Evolutionary conservation across 768 basidiomycete genomes (phyloP).

Genomic region (Amanita subjunquillea): DNA sequence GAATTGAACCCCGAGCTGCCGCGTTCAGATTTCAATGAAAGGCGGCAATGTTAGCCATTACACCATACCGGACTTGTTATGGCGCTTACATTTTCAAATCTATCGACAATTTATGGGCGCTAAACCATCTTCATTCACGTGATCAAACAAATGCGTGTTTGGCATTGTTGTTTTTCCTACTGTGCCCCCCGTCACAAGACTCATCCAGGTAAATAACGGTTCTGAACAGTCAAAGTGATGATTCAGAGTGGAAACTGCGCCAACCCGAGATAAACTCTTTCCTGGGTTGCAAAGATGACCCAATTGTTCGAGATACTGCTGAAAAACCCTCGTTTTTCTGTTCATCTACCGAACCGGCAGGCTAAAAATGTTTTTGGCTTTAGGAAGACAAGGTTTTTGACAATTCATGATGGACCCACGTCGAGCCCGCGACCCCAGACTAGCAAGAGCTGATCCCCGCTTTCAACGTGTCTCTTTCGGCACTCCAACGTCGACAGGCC

Average conservation of each 20-base stretch:
- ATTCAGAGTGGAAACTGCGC: constrained; percentile 92
- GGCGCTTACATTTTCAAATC: no score
- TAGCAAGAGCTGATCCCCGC: constrained; percentile 61
- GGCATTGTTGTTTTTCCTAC: no score
- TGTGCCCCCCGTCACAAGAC: not conserved
- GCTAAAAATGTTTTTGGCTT: not conserved
- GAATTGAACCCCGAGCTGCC: constrained; percentile 31
- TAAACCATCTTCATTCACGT: no score
- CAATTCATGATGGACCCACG: not conserved
- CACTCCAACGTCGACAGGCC: constrained; percentile 27
- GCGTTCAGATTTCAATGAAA: constrained; percentile 12
- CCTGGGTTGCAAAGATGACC: constrained; percentile 70
- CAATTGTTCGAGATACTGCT: constrained; percentile 91
- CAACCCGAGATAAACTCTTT: constrained; percentile 35
- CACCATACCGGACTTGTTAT: no score
- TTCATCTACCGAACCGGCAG: not conserved
- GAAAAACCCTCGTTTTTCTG: constrained; percentile 28
- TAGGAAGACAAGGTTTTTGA: not conserved
- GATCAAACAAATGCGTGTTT: no score
- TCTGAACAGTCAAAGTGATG: constrained; percentile 38
- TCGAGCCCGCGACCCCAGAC: constrained; percentile 11
- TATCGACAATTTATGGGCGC: no score
- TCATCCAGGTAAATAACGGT: constrained; percentile 5
- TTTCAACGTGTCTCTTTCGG: constrained; percentile 37
- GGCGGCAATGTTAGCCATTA: no score